Evolutionary conservation across 441 rosid species (phyloP).

Genomic region (Daphne laureola): DNA sequence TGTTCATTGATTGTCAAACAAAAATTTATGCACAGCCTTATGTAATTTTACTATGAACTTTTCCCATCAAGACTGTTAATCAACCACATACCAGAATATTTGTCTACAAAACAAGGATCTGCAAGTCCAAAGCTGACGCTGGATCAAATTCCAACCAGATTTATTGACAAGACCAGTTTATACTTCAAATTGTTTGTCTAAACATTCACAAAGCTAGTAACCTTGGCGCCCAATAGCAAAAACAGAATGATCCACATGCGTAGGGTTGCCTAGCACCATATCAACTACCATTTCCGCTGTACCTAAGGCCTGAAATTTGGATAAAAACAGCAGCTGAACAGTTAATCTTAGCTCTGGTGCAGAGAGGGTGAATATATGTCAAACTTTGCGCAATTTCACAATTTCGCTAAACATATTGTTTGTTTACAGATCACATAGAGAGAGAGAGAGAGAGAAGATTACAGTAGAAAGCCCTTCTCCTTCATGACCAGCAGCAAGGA

Average conservation of each 20-base stretch:
- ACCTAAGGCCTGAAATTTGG: constrained; percentile 62
- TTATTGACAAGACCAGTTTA: too few species aligned
- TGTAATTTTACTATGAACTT: too few species aligned
- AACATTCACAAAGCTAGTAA: constrained; percentile 8
- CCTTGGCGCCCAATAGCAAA: constrained; percentile 50
- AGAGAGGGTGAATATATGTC: not conserved
- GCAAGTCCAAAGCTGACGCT: too few species aligned
- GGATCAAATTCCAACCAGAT: too few species aligned
- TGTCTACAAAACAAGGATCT: too few species aligned
- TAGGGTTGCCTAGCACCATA: constrained; percentile 58
- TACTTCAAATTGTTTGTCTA: too few species aligned
- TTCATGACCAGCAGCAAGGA: constrained; percentile 89
- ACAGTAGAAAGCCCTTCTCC: constrained; percentile 91
- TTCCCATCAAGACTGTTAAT: too few species aligned
- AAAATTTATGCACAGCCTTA: too few species aligned
- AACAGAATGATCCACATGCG: constrained; percentile 35
- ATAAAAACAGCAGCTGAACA: constrained; percentile 7
- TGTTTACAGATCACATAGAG: not conserved
- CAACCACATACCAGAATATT: too few species aligned
- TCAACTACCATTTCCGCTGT: constrained; percentile 87
- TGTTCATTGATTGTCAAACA: too few species aligned
- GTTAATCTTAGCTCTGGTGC: not conserved
- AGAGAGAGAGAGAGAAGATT: constrained; percentile 21
- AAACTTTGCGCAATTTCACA: not conserved
- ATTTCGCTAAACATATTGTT: too few species aligned